phyloP scores from a whole-genome alignment of 106 monocot genomes.

The Dactylorhiza incarnata region DNA sequence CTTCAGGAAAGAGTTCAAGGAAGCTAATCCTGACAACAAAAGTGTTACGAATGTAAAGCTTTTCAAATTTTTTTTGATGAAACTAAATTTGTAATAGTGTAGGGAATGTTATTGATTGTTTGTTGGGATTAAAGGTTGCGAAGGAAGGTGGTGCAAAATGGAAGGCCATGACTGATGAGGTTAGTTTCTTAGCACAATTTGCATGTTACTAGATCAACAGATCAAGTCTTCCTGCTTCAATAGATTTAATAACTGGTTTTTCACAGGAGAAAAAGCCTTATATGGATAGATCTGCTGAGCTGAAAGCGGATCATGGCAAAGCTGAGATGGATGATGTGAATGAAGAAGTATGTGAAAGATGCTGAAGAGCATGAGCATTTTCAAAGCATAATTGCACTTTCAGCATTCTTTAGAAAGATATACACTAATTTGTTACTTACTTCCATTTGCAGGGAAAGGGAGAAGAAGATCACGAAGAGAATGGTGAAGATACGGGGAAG shows the following conservation, averaged over 20 bases:
- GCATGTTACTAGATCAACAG: not conserved
- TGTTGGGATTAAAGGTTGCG: conserved; percentile 22
- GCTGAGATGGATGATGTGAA: conserved; percentile 6
- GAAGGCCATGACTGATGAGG: conserved; percentile 79
- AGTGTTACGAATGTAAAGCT: conserved; percentile 37
- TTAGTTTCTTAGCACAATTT: conserved; percentile 9
- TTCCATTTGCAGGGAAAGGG: no score
- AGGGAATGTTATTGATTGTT: not conserved
- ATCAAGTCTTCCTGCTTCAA: not conserved
- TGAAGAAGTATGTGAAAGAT: no score
- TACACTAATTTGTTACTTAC: no score
- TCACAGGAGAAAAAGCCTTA: conserved; percentile 78
- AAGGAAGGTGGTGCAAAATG: conserved; percentile 93
- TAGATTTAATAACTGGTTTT: no score
- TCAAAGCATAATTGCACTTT: no score
- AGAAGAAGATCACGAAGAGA: no score
- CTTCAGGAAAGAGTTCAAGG: conserved; percentile 66
- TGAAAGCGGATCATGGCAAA: conserved; percentile 51
- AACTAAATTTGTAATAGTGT: not conserved
- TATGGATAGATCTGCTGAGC: conserved; percentile 57
- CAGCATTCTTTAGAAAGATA: no score
- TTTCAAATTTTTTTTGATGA: no score
- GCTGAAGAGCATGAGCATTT: no score
- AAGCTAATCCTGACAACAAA: conserved; percentile 61
- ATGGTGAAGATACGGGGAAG: no score